A percentile compares a stretch with the other conserved stretches of the same genome.
These are phyloP conservation scores for Micractinium conductrix DNA, from an alignment of 139 green algal species.

Conservation along the genomic window DNA sequence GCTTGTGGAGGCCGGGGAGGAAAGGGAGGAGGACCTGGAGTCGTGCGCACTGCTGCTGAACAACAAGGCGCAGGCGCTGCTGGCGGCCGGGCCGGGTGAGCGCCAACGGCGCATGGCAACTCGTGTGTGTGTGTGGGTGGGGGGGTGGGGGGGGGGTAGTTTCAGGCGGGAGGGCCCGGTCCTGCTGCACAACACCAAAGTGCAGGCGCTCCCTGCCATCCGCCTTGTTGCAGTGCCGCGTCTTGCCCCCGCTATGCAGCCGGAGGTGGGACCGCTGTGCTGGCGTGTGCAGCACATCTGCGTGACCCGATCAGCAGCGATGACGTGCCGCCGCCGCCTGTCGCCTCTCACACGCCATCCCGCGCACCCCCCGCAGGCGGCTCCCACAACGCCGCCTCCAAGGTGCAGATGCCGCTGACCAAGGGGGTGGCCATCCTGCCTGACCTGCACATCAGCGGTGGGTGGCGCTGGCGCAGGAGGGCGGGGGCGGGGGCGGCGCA, in stretches of 20 bases:
- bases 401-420: conserved; percentile 46
- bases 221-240: too few species aligned
- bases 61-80: conserved; percentile 69
- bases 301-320: too few species aligned
- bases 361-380: background rate
- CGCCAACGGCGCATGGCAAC: too few species aligned
- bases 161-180: background rate
- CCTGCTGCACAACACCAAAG: background rate
- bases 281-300: too few species aligned
- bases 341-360: too few species aligned
- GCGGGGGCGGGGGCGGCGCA: too few species aligned
- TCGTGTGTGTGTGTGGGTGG: too few species aligned
- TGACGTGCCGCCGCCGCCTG: too few species aligned
- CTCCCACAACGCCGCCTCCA: conserved; percentile 20
- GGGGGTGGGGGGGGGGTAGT: background rate
- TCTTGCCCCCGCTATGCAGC: too few species aligned
- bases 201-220: background rate
- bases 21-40: conserved; percentile 73
- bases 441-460: conserved; percentile 57
- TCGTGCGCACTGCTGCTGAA: conserved; percentile 77
- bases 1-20: conserved; percentile 67
- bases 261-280: too few species aligned
- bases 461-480: too few species aligned
- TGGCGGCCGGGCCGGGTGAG: conserved; percentile 42
- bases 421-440: conserved; percentile 69